Evolutionary conservation across 2,329 filamentous ascomycete genomes (phyloP).

Genomic region (Lasiodiplodia sp.): DNA sequence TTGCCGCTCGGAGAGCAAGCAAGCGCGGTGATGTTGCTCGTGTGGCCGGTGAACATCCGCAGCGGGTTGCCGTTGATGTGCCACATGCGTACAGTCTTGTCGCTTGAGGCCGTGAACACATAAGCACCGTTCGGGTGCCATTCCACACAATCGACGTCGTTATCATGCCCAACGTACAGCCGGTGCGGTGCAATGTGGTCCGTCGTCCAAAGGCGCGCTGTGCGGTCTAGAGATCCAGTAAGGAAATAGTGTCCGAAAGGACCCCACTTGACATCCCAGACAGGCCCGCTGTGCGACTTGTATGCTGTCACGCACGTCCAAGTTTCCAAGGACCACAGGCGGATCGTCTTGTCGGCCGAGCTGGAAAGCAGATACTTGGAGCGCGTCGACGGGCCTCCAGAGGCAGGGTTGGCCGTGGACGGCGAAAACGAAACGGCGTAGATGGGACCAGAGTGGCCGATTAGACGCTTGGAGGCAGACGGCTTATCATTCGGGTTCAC

Average conservation of each 20-base stretch:
- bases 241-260: conserved; percentile 96
- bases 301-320: conserved; percentile 95
- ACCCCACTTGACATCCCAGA: conserved; percentile 88
- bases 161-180: conserved; percentile 90
- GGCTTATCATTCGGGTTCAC: conserved; percentile 41
- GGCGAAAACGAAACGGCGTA: conserved; percentile 91
- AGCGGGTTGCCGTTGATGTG: conserved; percentile 89
- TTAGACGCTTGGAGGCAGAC: conserved; percentile 75
- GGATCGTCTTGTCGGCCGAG: conserved; percentile 85
- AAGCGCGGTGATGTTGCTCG: conserved; percentile 83
- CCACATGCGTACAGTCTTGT: conserved; percentile 98
- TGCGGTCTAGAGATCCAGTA: conserved; percentile 87
- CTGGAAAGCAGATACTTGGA: conserved; percentile 84
- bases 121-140: conserved; percentile 97
- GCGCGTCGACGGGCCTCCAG: conserved; percentile 60
- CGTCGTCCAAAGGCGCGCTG: conserved; percentile 88
- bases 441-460: conserved; percentile 89
- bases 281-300: conserved; percentile 88
- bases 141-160: conserved; percentile 86
- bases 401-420: conserved; percentile 60
- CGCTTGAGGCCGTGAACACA: conserved; percentile 89
- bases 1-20: conserved; percentile 88
- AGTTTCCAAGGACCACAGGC: conserved; percentile 90
- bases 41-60: conserved; percentile 90
- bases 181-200: conserved; percentile 90